Conservation (phyloP, 2,329 filamentous ascomycete species). For the Ascochyta fabae region DNA sequence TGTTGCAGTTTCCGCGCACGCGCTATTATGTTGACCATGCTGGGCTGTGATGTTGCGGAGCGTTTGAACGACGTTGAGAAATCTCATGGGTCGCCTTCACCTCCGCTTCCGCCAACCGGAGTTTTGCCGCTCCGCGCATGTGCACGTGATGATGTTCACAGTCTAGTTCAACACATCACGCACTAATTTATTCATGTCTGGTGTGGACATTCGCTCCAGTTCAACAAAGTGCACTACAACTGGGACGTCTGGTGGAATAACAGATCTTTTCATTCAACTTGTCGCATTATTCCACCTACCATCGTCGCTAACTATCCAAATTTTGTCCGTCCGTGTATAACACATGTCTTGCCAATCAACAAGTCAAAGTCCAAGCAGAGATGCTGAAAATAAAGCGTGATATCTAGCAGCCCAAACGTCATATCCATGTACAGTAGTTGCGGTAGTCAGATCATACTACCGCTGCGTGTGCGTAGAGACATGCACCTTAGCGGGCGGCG, state of each 20-base stretch:
- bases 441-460: neutral
- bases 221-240: neutral
- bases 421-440: neutral
- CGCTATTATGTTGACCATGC: constrained; percentile 65
- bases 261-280: neutral
- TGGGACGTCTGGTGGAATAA: neutral
- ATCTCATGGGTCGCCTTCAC: constrained; percentile 10
- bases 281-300: constrained; percentile 2
- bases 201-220: too few species aligned
- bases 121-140: constrained; percentile 4
- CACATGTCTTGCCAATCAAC: neutral
- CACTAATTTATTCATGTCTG: neutral
- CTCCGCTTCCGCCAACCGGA: constrained; percentile 6
- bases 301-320: neutral
- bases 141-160: neutral
- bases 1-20: constrained; percentile 76
- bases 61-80: constrained; percentile 5
- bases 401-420: neutral
- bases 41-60: constrained; percentile 10
- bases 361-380: neutral
- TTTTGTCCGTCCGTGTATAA: neutral
- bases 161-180: neutral
- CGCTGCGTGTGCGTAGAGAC: constrained; percentile 1
- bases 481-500: constrained; percentile 16
- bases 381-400: neutral